Conservation (phyloP, 2,329 filamentous ascomycete genomes). For the Fusarium nurragi region DNA sequence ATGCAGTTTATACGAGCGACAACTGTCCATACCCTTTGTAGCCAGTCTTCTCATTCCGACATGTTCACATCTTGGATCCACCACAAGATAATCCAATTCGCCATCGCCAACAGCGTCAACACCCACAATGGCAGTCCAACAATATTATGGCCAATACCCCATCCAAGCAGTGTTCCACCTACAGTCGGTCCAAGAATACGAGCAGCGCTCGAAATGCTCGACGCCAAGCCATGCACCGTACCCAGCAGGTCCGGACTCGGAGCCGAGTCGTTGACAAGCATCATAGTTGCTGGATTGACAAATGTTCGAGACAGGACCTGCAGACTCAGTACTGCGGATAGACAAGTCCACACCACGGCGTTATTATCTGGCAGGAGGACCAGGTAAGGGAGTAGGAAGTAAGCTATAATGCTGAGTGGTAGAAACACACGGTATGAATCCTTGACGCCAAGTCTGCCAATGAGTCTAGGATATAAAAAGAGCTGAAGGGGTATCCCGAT, state of each 20-base stretch:
- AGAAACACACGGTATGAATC: conserved; percentile 21
- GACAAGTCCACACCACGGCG: background rate
- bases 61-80: conserved; percentile 7
- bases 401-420: conserved; percentile 68
- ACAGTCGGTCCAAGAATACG: conserved; percentile 61
- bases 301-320: conserved; percentile 81
- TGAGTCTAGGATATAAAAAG: conserved; percentile 29
- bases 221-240: conserved; percentile 64
- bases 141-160: conserved; percentile 52
- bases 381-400: conserved; percentile 73
- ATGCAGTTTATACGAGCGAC: no score
- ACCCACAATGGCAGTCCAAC: conserved; percentile 1
- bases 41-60: background rate
- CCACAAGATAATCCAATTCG: background rate
- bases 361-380: conserved; percentile 53
- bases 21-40: no score
- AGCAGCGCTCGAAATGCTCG: conserved; percentile 60
- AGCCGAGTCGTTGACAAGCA: conserved; percentile 68
- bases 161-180: conserved; percentile 60
- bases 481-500: conserved; percentile 74
- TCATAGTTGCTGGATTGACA: conserved; percentile 65
- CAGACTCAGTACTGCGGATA: conserved; percentile 64
- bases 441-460: conserved; percentile 18
- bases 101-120: background rate
- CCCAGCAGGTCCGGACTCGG: conserved; percentile 67